Percentiles rank a stretch among this genome's conserved stretches.
phyloP scores from a whole-genome alignment of 2,329 filamentous ascomycete species.

The Claviceps arundinis region DNA sequence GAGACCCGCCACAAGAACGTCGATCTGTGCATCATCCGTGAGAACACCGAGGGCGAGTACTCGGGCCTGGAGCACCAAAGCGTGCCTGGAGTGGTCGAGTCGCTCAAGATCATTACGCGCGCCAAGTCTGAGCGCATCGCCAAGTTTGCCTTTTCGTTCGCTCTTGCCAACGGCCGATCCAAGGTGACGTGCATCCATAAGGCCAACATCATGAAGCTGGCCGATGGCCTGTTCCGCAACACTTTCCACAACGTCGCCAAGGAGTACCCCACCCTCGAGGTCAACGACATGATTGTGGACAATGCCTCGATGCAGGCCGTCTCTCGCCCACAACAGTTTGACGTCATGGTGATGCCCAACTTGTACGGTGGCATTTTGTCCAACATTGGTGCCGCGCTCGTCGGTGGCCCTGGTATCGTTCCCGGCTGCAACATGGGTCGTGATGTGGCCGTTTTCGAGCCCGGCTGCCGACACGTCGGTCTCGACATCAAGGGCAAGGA shows the following conservation, averaged over 20 bases:
- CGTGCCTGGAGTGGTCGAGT: conserved; percentile 91
- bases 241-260: conserved; percentile 89
- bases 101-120: conserved; percentile 98
- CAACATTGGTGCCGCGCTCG: conserved; percentile 95
- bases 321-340: conserved; percentile 90
- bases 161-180: conserved; percentile 95
- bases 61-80: conserved; percentile 98
- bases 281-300: conserved; percentile 99
- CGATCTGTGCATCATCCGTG: conserved; percentile 98
- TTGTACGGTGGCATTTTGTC: conserved; percentile 97
- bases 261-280: conserved; percentile 90
- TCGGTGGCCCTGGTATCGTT: conserved; percentile 92
- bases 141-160: conserved; percentile 97
- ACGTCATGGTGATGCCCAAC: conserved; percentile 99
- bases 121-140: conserved; percentile 98
- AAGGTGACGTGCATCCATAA: conserved; percentile 99
- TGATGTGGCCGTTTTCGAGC: conserved; percentile 96
- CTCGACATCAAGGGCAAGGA: conserved; percentile 99
- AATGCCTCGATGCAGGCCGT: conserved; percentile 99
- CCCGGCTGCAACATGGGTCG: conserved; percentile 99
- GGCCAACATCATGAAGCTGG: conserved; percentile 99
- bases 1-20: conserved; percentile 93
- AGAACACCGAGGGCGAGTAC: conserved; percentile 99
- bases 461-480: conserved; percentile 96
- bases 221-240: conserved; percentile 95